A percentile compares a stretch with the other conserved stretches of the same genome.
Conservation (phyloP, 1,139 yeast genomes). For the Debaryomyces udenii region DNA sequence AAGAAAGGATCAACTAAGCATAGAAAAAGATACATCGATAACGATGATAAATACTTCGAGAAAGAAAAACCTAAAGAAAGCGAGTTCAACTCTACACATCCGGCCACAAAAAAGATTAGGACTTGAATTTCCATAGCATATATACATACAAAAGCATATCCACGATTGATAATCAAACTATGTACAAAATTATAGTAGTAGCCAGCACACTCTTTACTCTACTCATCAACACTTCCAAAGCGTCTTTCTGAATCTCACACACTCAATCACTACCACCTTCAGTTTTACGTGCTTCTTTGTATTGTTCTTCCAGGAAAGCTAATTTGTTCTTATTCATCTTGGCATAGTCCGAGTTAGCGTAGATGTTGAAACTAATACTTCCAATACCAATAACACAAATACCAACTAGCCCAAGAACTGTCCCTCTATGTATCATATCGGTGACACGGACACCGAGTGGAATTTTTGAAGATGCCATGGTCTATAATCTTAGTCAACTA, state of each 20-base stretch:
- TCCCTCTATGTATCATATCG: slow-evolving; percentile 80
- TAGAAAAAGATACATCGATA: slow-evolving; percentile 12
- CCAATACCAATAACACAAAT: slow-evolving; percentile 52
- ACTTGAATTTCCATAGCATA: neutral
- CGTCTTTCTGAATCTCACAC: too few species aligned
- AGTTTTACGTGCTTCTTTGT: slow-evolving; percentile 28
- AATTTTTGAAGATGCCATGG: slow-evolving; percentile 27
- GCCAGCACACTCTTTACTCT: neutral
- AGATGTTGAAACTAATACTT: slow-evolving; percentile 64
- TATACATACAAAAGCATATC: slow-evolving; percentile 2
- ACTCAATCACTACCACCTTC: slow-evolving; percentile 12
- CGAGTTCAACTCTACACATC: too few species aligned
- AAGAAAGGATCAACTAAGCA: neutral
- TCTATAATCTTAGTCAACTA: neutral
- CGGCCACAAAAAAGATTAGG: neutral
- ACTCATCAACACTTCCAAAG: too few species aligned
- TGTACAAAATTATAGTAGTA: slow-evolving; percentile 7
- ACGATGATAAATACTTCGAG: neutral
- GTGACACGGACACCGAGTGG: slow-evolving; percentile 59
- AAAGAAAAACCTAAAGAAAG: neutral
- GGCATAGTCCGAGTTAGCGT: slow-evolving; percentile 55
- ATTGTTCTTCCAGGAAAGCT: slow-evolving; percentile 37
- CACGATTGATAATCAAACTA: slow-evolving; percentile 3
- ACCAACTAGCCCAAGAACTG: slow-evolving; percentile 78
- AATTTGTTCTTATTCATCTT: slow-evolving; percentile 46